phyloP scores from a whole-genome alignment of 257 asterid genomes.

The Jaltomata sinuosa region DNA sequence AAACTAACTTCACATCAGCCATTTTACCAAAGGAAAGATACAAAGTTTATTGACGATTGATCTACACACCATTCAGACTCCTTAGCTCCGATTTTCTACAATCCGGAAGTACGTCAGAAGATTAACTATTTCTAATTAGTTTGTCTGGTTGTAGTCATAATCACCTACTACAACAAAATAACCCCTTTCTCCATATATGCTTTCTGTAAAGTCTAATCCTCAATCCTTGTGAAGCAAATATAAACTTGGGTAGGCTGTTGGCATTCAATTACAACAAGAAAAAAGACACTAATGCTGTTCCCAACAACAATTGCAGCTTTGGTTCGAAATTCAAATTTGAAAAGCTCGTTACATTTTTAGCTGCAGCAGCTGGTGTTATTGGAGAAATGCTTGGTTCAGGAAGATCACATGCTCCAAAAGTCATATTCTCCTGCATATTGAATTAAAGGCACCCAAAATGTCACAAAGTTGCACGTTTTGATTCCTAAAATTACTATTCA shows the following conservation, averaged over 20 bases:
- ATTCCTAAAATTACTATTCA: not conserved
- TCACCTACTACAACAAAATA: not conserved
- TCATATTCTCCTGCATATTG: slow-evolving; percentile 46
- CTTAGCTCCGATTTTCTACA: not conserved
- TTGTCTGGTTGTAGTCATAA: not conserved
- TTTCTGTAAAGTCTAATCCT: not conserved
- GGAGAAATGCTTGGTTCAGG: slow-evolving; percentile 26
- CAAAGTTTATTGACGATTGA: not conserved
- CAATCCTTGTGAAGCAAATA: not conserved
- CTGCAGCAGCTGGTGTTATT: slow-evolving; percentile 19
- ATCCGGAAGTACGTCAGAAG: not conserved
- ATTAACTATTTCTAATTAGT: not conserved
- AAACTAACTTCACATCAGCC: not conserved
- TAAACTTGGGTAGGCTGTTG: not conserved
- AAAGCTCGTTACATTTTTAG: slow-evolving; percentile 23
- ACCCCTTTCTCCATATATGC: not conserved
- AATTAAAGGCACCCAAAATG: not conserved
- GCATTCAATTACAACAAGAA: slow-evolving; percentile 7
- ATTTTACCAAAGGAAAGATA: not conserved
- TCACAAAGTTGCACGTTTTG: not conserved
- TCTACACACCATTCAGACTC: not conserved
- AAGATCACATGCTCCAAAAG: slow-evolving; percentile 54
- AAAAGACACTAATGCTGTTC: slow-evolving; percentile 15
- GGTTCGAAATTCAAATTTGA: slow-evolving; percentile 19
- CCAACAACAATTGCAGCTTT: slow-evolving; percentile 29